Conservation (phyloP, 805 yeast genomes). For the Candida pseudoglaebosa region DNA sequence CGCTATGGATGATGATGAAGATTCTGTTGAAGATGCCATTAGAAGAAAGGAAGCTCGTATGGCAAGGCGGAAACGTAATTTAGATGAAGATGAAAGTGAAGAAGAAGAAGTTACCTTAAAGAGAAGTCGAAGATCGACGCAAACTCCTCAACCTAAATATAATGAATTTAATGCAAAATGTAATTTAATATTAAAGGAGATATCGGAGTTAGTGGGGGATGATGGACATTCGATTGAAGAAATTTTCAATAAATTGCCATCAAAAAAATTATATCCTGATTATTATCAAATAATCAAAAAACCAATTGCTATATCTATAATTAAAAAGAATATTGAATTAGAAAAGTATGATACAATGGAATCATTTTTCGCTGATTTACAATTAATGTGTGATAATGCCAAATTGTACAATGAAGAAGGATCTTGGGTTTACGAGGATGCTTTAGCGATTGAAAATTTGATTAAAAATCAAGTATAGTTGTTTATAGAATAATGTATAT, state of each 20-base stretch:
- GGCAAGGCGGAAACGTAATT: constrained; percentile 35
- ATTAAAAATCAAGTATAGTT: neutral
- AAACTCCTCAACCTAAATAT: constrained; percentile 9
- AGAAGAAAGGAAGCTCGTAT: constrained; percentile 44
- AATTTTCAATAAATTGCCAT: constrained; percentile 65
- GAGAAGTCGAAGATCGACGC: constrained; percentile 17
- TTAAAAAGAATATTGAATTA: constrained; percentile 46
- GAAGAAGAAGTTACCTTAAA: constrained; percentile 22
- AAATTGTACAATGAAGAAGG: constrained; percentile 67
- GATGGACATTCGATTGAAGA: constrained; percentile 36
- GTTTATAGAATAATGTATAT: neutral
- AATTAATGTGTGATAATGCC: constrained; percentile 69
- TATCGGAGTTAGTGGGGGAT: constrained; percentile 40
- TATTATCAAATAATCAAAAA: constrained; percentile 62
- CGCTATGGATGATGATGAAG: constrained; percentile 73
- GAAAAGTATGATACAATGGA: constrained; percentile 35
- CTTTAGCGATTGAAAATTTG: constrained; percentile 39
- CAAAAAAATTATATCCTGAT: constrained; percentile 75
- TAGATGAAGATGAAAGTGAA: constrained; percentile 21
- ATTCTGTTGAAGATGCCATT: constrained; percentile 57
- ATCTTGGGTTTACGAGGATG: constrained; percentile 60
- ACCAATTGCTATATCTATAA: constrained; percentile 57
- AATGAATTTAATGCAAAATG: constrained; percentile 20
- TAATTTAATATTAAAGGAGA: constrained; percentile 39
- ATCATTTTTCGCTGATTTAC: constrained; percentile 57